Evolutionary conservation across 495 filamentous ascomycete species (phyloP), one percentile per base, ranked within the genome.

Genomic region (Gamarada debralockiae): DNA sequence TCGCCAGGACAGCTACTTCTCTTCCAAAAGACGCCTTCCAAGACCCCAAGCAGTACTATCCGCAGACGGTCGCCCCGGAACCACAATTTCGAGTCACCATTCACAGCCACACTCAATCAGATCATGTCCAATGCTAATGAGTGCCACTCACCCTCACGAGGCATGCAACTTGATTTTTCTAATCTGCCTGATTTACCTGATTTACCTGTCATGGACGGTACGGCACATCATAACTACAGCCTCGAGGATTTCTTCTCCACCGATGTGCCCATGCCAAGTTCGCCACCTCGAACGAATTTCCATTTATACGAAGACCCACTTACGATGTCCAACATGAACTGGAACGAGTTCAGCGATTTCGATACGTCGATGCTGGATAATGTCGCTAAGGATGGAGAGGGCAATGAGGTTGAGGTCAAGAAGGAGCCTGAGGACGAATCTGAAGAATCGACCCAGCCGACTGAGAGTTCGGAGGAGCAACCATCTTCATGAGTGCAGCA

Each of bases 51-150:
- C 50, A 58, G 59, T 10, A 9, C 44, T 8, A 5, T 6, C 10
- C 21, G 42, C 46, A 68, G 73, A 33, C 73, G 65, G 42, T 74
- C 57, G 46, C 76, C 64, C 31, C 68, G 61, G 52, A 65, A 57
- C 59, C 63, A 55, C 24, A 56, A 64, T n/a, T 70, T 74, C 47
- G 68, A 73, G 29, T 73, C 80, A 7, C 83, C 84, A 1, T 75
- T 85, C 56, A 81, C 82, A 0, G 72, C 71, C n/a, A 76, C 79
- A 14, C 69, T 87, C 4, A 75, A 75, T 53, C 73, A 82, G 56
- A 59, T 87, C 24, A 70, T 87, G 20, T 79, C 78, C 24, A 76
- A 82, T 43, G 67, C 75, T 2, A 71, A 77, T 44, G 67, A 76
- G 17, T 51, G 53, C 3, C 36, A 13, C 17, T 62, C 62, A 5